These are phyloP conservation scores for Salix viminalis DNA, from an alignment of 345 rosid genomes.

Conservation along the genomic window DNA sequence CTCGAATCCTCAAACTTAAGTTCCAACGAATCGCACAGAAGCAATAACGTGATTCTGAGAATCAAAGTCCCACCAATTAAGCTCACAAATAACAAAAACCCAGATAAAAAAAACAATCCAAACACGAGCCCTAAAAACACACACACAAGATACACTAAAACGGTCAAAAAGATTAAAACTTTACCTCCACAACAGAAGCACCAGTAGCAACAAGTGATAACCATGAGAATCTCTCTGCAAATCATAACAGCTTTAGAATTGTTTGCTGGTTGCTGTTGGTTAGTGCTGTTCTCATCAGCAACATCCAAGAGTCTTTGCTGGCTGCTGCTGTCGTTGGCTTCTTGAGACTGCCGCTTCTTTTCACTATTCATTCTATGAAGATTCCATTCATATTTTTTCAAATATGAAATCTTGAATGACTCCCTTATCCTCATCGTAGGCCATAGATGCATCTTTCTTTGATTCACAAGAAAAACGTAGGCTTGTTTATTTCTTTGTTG, in stretches of 20 bases:
- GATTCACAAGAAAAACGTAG: background rate
- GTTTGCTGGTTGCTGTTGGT: background rate
- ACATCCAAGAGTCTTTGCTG: slow-evolving; percentile 35
- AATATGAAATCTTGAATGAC: slow-evolving; percentile 47
- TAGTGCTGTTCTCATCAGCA: background rate
- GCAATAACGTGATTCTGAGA: background rate
- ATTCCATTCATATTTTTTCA: slow-evolving; percentile 56
- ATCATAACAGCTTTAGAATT: slow-evolving; percentile 9
- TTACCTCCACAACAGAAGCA: slow-evolving; percentile 62
- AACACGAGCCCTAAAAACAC: background rate
- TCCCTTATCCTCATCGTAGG: slow-evolving; percentile 55
- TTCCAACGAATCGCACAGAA: background rate
- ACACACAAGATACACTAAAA: background rate
- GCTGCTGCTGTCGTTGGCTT: slow-evolving; percentile 12
- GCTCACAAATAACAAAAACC: background rate
- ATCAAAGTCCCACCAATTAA: background rate
- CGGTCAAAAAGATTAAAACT: background rate
- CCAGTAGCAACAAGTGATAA: slow-evolving; percentile 49
- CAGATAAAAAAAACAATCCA: background rate
- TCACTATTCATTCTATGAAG: slow-evolving; percentile 46
- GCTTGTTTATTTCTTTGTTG: background rate
- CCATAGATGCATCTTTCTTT: slow-evolving; percentile 61
- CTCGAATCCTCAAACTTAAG: background rate
- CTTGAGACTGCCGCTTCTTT: slow-evolving; percentile 27
- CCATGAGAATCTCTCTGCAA: slow-evolving; percentile 32